phyloP scores from a whole-genome alignment of 176 grass and related monocot genomes.

The Zoysia pacifica region DNA sequence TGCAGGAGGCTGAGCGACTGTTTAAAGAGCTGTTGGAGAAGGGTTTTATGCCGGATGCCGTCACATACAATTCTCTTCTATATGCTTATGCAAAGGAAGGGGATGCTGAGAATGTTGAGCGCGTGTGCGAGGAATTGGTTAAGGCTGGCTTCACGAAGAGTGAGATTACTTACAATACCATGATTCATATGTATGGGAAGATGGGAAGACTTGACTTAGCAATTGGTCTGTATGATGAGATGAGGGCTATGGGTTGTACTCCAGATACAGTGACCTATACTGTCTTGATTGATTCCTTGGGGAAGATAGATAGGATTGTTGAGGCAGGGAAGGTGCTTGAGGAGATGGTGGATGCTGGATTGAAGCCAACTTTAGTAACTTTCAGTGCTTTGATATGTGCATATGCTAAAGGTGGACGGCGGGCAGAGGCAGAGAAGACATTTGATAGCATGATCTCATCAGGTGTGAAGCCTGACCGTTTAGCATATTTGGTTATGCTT shows the following conservation, averaged over 20 bases:
- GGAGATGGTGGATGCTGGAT: slow-evolving; percentile 72
- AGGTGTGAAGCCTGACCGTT: slow-evolving; percentile 75
- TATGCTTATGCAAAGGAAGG: slow-evolving; percentile 74
- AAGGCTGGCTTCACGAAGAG: slow-evolving; percentile 81
- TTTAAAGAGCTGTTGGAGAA: slow-evolving; percentile 67
- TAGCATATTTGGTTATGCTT: slow-evolving; percentile 88
- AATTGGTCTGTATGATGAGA: slow-evolving; percentile 73
- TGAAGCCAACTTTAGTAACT: slow-evolving; percentile 74
- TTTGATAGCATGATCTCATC: slow-evolving; percentile 73
- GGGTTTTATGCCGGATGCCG: slow-evolving; percentile 76
- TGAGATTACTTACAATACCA: slow-evolving; percentile 90
- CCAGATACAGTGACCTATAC: slow-evolving; percentile 92
- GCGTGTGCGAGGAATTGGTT: slow-evolving; percentile 68
- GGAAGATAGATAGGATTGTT: slow-evolving; percentile 75
- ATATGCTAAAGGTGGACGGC: slow-evolving; percentile 82
- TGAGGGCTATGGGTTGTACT: slow-evolving; percentile 66
- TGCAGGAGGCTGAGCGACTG: slow-evolving; percentile 54
- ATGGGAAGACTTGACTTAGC: slow-evolving; percentile 74
- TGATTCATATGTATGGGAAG: slow-evolving; percentile 94
- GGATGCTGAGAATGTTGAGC: slow-evolving; percentile 68
- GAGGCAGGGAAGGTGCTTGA: slow-evolving; percentile 78
- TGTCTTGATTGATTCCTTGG: slow-evolving; percentile 83
- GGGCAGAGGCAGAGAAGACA: slow-evolving; percentile 54
- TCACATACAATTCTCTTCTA: slow-evolving; percentile 87
- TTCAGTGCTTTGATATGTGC: slow-evolving; percentile 89